phyloP scores from a whole-genome alignment of 1,284 basidiomycete species.

The Anthracocystis walkeri region DNA sequence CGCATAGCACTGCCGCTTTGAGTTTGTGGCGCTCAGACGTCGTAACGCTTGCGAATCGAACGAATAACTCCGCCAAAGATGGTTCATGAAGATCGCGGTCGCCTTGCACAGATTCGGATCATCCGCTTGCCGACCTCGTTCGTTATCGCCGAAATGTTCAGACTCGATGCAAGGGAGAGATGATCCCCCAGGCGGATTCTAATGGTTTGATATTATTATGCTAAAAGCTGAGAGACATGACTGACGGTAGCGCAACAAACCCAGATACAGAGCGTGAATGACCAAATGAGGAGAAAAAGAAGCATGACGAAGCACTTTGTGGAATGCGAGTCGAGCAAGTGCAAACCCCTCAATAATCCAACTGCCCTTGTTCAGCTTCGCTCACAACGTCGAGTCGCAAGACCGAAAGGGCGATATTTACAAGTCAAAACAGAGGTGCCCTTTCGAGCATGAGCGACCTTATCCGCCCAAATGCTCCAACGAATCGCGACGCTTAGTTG shows the following conservation, averaged over 20 bases:
- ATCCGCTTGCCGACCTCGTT: neutral
- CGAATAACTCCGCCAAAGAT: neutral
- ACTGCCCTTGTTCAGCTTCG: neutral
- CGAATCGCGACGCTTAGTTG: constrained; percentile 24
- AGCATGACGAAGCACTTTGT: constrained; percentile 6
- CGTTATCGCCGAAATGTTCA: constrained; percentile 3
- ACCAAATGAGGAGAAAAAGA: neutral
- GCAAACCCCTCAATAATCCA: neutral
- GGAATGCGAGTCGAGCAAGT: constrained; percentile 3
- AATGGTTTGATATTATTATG: constrained; percentile 23
- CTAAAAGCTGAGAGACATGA: constrained; percentile 6
- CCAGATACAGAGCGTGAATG: constrained; percentile 10
- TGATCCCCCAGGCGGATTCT: constrained; percentile 13
- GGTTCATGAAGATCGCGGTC: neutral
- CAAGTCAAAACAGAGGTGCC: neutral
- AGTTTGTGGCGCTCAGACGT: constrained; percentile 1
- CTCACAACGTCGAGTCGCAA: neutral
- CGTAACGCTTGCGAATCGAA: constrained; percentile 15
- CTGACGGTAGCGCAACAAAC: neutral
- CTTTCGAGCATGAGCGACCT: neutral
- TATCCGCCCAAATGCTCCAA: neutral
- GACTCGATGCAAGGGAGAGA: constrained; percentile 3
- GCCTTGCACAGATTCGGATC: constrained; percentile 11
- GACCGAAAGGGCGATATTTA: constrained; percentile 8
- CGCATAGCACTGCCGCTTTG: neutral